phyloP scores from a whole-genome alignment of 2,329 filamentous ascomycete species.

The Amauroascus niger region DNA sequence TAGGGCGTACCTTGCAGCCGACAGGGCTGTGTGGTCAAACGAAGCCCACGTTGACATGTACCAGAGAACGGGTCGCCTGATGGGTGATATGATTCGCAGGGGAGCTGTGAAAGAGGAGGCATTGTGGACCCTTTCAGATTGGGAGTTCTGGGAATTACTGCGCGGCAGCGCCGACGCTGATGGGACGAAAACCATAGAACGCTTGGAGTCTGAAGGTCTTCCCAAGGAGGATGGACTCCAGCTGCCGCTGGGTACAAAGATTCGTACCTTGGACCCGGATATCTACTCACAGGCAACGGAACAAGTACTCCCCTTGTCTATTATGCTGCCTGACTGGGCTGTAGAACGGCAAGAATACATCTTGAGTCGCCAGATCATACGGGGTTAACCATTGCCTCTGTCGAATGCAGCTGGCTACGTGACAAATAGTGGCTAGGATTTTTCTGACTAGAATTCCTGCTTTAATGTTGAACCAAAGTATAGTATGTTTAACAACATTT shows the following conservation, averaged over 20 bases:
- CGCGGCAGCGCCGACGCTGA: neutral
- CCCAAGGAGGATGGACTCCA: neutral
- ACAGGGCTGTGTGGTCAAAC: constrained; percentile 3
- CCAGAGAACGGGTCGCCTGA: neutral
- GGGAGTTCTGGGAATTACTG: constrained; percentile 1
- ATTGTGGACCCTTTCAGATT: neutral
- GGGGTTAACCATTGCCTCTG: neutral
- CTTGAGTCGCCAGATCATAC: neutral
- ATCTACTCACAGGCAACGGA: neutral
- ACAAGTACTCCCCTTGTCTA: neutral
- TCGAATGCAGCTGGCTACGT: too few species aligned
- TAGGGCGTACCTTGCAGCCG: neutral
- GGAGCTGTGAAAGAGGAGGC: neutral
- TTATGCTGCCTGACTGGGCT: neutral
- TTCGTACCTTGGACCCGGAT: constrained; percentile 1
- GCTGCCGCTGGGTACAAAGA: neutral
- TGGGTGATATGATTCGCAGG: neutral
- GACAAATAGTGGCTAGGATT: too few species aligned
- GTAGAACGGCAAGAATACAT: neutral
- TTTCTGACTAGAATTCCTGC: too few species aligned
- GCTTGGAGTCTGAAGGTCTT: constrained; percentile 1
- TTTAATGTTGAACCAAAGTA: too few species aligned
- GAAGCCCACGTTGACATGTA: constrained; percentile 6
- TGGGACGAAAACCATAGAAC: neutral
- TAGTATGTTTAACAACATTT: too few species aligned